Evolutionary conservation across 2,329 filamentous ascomycete species (phyloP).

Genomic region (Colletotrichum filicis): DNA sequence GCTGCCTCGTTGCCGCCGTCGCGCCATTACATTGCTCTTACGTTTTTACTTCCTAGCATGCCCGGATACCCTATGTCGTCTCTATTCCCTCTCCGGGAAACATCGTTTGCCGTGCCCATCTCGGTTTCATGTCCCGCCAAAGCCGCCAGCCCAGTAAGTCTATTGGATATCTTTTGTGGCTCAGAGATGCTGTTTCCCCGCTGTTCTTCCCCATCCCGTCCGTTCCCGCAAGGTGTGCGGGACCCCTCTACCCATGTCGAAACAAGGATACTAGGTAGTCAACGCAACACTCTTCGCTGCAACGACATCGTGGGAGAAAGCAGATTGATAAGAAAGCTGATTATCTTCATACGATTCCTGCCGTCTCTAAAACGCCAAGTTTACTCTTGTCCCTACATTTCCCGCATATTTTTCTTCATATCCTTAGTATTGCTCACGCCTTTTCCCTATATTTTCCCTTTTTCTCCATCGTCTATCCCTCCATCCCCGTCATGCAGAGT

Average conservation of each 20-base stretch:
- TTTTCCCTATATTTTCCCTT: neutral
- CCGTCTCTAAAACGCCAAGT: constrained; percentile 7
- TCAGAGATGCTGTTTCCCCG: neutral
- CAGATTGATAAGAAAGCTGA: constrained; percentile 2
- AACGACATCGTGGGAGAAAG: neutral
- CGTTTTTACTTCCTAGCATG: neutral
- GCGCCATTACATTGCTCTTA: neutral
- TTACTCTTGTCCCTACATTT: neutral
- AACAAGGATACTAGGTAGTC: neutral
- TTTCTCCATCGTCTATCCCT: neutral
- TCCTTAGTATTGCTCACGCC: constrained; percentile 4
- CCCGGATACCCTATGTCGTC: neutral
- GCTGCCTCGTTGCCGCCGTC: neutral
- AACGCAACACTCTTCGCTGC: neutral
- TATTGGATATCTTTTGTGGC: neutral
- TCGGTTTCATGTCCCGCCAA: constrained; percentile 15
- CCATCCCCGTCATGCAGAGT: neutral
- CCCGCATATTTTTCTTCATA: neutral
- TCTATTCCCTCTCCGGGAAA: neutral
- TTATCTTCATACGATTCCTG: neutral
- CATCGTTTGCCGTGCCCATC: constrained; percentile 3
- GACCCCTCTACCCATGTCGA: neutral
- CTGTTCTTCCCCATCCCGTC: neutral
- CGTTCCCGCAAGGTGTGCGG: constrained; percentile 5
- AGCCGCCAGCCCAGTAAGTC: neutral